These are phyloP conservation scores for Thinopyrum elongatum DNA, from an alignment of 176 grass and related monocot genomes.

Conservation along the genomic window DNA sequence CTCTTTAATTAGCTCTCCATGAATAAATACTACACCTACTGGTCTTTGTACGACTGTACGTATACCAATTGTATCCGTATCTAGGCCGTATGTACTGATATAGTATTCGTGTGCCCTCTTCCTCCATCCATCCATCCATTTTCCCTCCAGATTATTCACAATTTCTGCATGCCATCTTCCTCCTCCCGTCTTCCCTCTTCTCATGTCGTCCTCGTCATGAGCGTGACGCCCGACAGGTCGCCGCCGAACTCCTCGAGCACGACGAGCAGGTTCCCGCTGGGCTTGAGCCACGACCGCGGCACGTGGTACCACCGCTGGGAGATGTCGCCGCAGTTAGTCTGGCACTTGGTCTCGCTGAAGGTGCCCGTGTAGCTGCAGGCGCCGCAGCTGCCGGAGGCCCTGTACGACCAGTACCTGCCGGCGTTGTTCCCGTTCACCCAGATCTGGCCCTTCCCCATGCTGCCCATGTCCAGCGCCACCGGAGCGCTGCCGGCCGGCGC, in stretches of 20 bases:
- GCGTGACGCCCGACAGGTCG: slow-evolving; percentile 62
- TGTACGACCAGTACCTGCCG: slow-evolving; percentile 92
- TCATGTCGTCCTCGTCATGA: slow-evolving; percentile 63
- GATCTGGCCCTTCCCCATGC: slow-evolving; percentile 94
- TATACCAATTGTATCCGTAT: slow-evolving; percentile 25
- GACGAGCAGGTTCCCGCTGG: slow-evolving; percentile 74
- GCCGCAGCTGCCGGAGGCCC: slow-evolving; percentile 60
- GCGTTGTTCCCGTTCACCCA: slow-evolving; percentile 86
- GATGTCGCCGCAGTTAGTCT: slow-evolving; percentile 62
- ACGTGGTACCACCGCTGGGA: slow-evolving; percentile 91
- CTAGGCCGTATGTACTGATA: slow-evolving; percentile 26
- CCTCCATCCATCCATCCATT: background rate
- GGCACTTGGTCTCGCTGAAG: slow-evolving; percentile 74
- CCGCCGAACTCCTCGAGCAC: slow-evolving; percentile 85
- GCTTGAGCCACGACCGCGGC: slow-evolving; percentile 77
- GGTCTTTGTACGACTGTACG: background rate
- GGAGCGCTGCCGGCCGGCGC: slow-evolving; percentile 67
- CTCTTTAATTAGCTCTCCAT: background rate
- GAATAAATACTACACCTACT: slow-evolving; percentile 11
- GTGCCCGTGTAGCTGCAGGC: slow-evolving; percentile 72
- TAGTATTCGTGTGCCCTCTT: background rate
- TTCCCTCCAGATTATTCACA: slow-evolving; percentile 34
- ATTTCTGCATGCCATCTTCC: background rate
- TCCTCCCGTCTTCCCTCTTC: background rate
- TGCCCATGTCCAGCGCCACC: slow-evolving; percentile 82